A percentile compares a stretch with the other conserved stretches of the same genome.
Conservation (phyloP, 768 basidiomycete species). For the Chiua virens region DNA sequence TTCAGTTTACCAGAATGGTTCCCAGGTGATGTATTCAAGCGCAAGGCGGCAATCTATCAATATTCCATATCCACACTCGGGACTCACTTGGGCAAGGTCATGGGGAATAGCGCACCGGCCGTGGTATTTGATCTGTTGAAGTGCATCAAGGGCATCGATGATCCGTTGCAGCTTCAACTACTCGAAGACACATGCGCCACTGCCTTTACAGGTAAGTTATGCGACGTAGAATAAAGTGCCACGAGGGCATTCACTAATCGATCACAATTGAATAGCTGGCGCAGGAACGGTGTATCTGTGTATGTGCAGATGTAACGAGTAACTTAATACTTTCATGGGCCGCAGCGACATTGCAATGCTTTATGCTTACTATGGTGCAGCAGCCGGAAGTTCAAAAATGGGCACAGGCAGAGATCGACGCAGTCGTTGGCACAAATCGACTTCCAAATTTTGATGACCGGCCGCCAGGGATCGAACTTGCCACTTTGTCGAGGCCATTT, state of each 20-base stretch:
- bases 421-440: background rate
- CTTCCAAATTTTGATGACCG: background rate
- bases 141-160: background rate
- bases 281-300: no score
- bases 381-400: background rate
- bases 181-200: conserved; percentile 11
- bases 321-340: no score
- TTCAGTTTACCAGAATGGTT: conserved; percentile 24
- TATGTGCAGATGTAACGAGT: no score
- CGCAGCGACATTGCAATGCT: conserved; percentile 11
- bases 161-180: conserved; percentile 10
- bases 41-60: conserved; percentile 6
- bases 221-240: no score
- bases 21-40: conserved; percentile 28
- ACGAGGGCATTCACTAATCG: no score
- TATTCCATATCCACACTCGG: background rate
- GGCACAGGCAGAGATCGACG: background rate
- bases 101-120: conserved; percentile 9
- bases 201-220: conserved; percentile 17
- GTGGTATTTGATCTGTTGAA: conserved; percentile 13
- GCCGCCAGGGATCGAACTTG: no score
- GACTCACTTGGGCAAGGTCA: conserved; percentile 10
- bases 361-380: background rate
- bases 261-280: no score
- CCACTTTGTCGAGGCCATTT: background rate